These are phyloP conservation scores for Rubia occidens DNA, from an alignment of 305 asterid species.

Conservation along the genomic window DNA sequence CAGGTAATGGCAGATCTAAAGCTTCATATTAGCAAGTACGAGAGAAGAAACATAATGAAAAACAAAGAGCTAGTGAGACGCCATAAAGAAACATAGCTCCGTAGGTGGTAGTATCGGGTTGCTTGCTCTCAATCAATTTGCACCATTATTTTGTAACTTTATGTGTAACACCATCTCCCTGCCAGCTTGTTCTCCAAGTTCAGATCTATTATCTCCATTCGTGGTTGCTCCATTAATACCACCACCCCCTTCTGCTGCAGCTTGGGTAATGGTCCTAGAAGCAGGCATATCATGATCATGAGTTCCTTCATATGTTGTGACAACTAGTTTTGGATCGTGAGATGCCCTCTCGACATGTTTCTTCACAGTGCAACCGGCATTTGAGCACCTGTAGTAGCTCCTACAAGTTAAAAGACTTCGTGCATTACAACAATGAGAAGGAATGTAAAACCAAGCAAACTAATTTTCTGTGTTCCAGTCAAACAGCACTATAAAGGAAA, in stretches of 20 bases:
- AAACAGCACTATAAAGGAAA: neutral
- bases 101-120: neutral
- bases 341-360: conserved; percentile 92
- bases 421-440: conserved; percentile 13
- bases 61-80: neutral
- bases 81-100: neutral
- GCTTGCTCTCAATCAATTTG: conserved; percentile 33
- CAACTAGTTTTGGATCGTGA: conserved; percentile 62
- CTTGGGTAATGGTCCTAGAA: conserved; percentile 38
- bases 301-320: conserved; percentile 47
- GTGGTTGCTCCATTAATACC: conserved; percentile 28
- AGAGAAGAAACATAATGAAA: neutral
- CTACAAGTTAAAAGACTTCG: conserved; percentile 26
- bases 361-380: conserved; percentile 74
- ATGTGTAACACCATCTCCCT: conserved; percentile 48
- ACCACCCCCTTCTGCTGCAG: conserved; percentile 27
- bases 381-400: conserved; percentile 93
- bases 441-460: neutral
- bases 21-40: neutral
- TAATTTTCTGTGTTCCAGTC: neutral
- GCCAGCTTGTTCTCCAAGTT: conserved; percentile 40
- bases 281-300: conserved; percentile 60
- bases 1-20: conserved; percentile 5
- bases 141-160: conserved; percentile 16
- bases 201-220: conserved; percentile 41